A percentile compares a stretch with the other conserved stretches of the same genome.
These are phyloP conservation scores for Aspergillus sp. DNA, from an alignment of 2,329 filamentous ascomycete species.

Conservation along the genomic window DNA sequence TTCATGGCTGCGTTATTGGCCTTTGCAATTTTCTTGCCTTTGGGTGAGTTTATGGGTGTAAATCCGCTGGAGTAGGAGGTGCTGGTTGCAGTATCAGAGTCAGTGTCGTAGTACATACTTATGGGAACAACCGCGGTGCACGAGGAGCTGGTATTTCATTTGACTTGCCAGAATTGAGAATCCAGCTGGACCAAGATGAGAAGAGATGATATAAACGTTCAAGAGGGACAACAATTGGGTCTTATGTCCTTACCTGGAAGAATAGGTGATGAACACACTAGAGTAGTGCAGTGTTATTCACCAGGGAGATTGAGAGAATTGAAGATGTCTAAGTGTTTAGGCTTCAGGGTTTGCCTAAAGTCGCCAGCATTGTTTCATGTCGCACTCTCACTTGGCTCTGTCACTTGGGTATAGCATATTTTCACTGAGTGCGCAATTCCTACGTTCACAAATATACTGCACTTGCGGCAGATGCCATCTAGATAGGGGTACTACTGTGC, in stretches of 20 bases:
- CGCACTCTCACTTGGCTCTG: background rate
- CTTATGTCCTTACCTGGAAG: background rate
- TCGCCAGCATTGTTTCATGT: background rate
- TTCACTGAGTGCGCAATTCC: background rate
- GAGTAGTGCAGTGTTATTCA: background rate
- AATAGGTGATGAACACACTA: too few relatives aligned
- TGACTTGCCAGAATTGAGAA: background rate
- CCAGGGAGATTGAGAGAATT: background rate
- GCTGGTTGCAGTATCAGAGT: background rate
- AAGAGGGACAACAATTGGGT: background rate
- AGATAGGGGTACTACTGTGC: background rate
- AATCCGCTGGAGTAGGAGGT: background rate
- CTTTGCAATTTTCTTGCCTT: background rate
- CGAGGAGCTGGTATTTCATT: too few relatives aligned
- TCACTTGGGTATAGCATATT: background rate
- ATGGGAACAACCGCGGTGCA: too few relatives aligned
- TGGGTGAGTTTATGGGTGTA: slow-evolving; percentile 9
- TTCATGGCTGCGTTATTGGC: background rate
- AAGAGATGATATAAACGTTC: background rate
- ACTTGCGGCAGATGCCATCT: background rate
- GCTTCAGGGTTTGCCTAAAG: background rate
- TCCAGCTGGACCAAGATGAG: background rate
- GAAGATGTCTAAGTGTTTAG: background rate
- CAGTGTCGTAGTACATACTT: background rate
- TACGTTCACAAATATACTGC: background rate